phyloP scores from a whole-genome alignment of 306 rosid genomes.

The Quercus agrifolia region DNA sequence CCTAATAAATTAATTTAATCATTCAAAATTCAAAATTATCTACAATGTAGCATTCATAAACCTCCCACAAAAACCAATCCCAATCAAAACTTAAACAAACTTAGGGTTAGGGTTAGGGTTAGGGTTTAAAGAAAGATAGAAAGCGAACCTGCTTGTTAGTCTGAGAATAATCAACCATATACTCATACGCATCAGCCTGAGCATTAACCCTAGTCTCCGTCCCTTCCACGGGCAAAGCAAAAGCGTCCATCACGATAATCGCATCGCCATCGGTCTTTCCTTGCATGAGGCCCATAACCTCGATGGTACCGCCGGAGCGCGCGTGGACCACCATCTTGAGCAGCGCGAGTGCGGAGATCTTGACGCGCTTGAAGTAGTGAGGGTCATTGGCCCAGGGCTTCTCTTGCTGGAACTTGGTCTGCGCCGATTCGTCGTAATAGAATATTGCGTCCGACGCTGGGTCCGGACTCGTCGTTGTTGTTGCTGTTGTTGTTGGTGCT shows the following conservation, averaged over 20 bases:
- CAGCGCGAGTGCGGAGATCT: slow-evolving; percentile 94
- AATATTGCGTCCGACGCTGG: slow-evolving; percentile 71
- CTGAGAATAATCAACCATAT: slow-evolving; percentile 95
- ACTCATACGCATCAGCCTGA: slow-evolving; percentile 97
- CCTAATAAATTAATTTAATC: too few relatives aligned
- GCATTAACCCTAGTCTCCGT: slow-evolving; percentile 99
- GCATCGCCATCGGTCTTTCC: slow-evolving; percentile 90
- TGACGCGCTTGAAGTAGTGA: slow-evolving; percentile 92
- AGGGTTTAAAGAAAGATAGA: background rate
- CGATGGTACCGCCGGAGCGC: slow-evolving; percentile 95
- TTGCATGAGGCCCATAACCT: slow-evolving; percentile 99
- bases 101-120: too few relatives aligned
- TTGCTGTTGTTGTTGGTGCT: background rate
- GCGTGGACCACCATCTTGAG: slow-evolving; percentile 99
- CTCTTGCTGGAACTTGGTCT: slow-evolving; percentile 71
- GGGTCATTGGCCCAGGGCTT: slow-evolving; percentile 89
- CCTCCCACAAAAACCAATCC: background rate
- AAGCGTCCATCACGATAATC: slow-evolving; percentile 94
- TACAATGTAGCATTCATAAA: background rate
- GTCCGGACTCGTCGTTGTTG: slow-evolving; percentile 30
- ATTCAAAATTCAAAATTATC: too few relatives aligned
- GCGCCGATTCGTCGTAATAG: slow-evolving; percentile 79
- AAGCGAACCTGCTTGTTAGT: slow-evolving; percentile 76
- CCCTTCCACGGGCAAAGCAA: slow-evolving; percentile 92
- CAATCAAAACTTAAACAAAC: too few relatives aligned